These are phyloP conservation scores for Boletus barrowsii DNA, from an alignment of 768 basidiomycete species.

Conservation along the genomic window DNA sequence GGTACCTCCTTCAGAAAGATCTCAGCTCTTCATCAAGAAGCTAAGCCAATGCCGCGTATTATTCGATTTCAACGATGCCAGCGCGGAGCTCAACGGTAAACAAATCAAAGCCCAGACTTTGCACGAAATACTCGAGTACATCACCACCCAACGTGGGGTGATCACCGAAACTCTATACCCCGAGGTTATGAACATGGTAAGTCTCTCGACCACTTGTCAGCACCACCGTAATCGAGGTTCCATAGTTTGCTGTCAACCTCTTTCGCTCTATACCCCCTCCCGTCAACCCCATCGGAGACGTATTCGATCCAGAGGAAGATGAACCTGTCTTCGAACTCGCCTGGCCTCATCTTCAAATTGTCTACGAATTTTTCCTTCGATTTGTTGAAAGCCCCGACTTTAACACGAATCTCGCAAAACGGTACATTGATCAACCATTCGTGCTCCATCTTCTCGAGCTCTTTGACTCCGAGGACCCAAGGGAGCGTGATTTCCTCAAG, in stretches of 20 bases:
- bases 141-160: conserved; percentile 93
- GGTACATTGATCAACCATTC: conserved; percentile 94
- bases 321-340: conserved; percentile 98
- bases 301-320: conserved; percentile 99
- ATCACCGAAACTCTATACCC: conserved; percentile 98
- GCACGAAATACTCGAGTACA: conserved; percentile 98
- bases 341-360: conserved; percentile 99
- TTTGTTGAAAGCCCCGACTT: conserved; percentile 98
- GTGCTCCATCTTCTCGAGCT: conserved; percentile 95
- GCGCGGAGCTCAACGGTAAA: conserved; percentile 92
- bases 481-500: conserved; percentile 98
- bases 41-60: conserved; percentile 94
- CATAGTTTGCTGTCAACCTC: conserved; percentile 93
- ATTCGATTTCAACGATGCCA: conserved; percentile 99
- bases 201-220: conserved; percentile 23
- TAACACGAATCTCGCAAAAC: conserved; percentile 96
- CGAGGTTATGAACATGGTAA: conserved; percentile 96
- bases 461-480: conserved; percentile 97
- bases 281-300: conserved; percentile 96
- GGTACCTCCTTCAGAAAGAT: conserved; percentile 82
- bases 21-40: conserved; percentile 90
- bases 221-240: neutral
- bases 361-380: conserved; percentile 99
- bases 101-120: conserved; percentile 98
- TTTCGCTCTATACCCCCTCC: conserved; percentile 99